A percentile compares a stretch with the other conserved stretches of the same genome.
Conservation (phyloP, 2,329 filamentous ascomycete genomes). For the Aspergillus sp. region DNA sequence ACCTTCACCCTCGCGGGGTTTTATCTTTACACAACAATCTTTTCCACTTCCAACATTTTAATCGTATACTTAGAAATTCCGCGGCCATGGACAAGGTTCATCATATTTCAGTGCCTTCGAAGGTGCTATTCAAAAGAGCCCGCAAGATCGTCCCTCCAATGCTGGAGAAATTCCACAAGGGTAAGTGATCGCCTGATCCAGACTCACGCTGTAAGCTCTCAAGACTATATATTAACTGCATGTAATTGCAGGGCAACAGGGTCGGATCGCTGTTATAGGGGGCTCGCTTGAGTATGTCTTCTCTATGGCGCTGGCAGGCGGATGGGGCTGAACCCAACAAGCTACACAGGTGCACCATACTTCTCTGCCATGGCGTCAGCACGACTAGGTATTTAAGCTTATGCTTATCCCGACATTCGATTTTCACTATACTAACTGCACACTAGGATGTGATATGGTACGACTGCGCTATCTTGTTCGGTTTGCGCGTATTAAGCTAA, state of each 20-base stretch:
- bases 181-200: slow-evolving; percentile 46
- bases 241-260: slow-evolving; percentile 71
- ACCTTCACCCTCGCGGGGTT: neutral
- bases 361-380: slow-evolving; percentile 98
- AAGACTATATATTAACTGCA: neutral
- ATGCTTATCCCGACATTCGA: neutral
- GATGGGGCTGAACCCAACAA: slow-evolving; percentile 23
- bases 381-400: slow-evolving; percentile 56
- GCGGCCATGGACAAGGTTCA: slow-evolving; percentile 32
- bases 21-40: neutral
- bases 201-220: neutral
- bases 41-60: neutral
- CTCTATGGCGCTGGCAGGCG: neutral
- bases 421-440: slow-evolving; percentile 13
- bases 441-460: slow-evolving; percentile 75
- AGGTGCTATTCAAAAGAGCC: slow-evolving; percentile 74
- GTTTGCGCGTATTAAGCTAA: neutral
- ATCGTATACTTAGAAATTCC: neutral
- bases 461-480: slow-evolving; percentile 13
- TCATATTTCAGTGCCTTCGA: slow-evolving; percentile 66
- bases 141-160: slow-evolving; percentile 91
- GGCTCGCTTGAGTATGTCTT: slow-evolving; percentile 72
- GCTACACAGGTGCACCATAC: slow-evolving; percentile 93
- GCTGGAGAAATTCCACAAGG: slow-evolving; percentile 95
- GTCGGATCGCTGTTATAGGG: slow-evolving; percentile 88